Percentiles rank a stretch among this genome's conserved stretches.
Conservation (phyloP, 768 basidiomycete species). For the Mycena epipterygia region DNA sequence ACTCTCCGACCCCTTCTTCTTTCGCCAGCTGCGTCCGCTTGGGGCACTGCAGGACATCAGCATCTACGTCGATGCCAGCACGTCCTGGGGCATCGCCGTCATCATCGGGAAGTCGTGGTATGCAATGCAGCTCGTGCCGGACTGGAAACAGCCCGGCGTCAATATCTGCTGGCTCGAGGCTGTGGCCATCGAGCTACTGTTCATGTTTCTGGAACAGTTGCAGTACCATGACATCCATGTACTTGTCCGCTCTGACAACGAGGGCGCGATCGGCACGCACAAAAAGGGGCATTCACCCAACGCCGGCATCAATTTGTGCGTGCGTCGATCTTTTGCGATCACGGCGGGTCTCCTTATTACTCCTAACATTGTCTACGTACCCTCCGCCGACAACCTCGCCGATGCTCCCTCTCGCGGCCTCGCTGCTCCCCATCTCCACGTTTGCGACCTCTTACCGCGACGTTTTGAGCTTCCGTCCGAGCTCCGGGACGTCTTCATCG, state of each 20-base stretch:
- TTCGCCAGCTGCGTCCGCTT: background rate
- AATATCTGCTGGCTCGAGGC: conserved; percentile 23
- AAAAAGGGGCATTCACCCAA: conserved; percentile 9
- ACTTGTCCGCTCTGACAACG: conserved; percentile 9
- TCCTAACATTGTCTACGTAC: background rate
- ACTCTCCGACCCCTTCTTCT: background rate
- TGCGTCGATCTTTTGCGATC: background rate
- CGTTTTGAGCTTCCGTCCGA: background rate
- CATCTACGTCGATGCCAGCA: conserved; percentile 4
- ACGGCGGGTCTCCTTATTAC: background rate
- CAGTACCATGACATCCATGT: background rate
- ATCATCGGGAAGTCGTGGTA: background rate
- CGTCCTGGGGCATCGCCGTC: background rate
- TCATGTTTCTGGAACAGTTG: background rate
- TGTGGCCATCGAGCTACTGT: background rate
- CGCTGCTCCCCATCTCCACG: background rate
- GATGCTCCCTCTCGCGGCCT: conserved; percentile 1
- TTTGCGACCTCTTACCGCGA: background rate
- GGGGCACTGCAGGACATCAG: background rate
- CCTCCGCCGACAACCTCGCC: conserved; percentile 5
- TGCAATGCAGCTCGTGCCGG: background rate
- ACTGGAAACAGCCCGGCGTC: background rate
- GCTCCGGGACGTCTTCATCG: background rate
- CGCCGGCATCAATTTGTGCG: background rate
- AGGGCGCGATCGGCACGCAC: conserved; percentile 14